These are phyloP conservation scores for Chytridium lagenaria DNA, from an alignment of 371 early-diverging fungal genomes.

Conservation along the genomic window DNA sequence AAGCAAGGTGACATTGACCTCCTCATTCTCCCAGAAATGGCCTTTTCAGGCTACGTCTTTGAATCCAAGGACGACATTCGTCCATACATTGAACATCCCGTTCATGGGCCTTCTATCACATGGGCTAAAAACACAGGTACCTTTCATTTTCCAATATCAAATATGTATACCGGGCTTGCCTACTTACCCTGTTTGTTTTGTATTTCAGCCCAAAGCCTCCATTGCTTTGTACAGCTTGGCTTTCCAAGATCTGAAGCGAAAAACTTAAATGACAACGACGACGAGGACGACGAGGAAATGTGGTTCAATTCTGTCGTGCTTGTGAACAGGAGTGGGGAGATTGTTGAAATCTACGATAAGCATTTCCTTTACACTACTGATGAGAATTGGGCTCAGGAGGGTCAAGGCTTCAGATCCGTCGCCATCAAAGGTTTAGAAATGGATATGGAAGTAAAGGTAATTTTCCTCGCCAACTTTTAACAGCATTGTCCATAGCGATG, in stretches of 20 bases:
- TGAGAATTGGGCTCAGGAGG: slow-evolving; percentile 77
- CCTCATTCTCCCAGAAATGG: slow-evolving; percentile 79
- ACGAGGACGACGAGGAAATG: slow-evolving; percentile 11
- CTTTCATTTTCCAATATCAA: neutral
- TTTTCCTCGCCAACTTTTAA: neutral
- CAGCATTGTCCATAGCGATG: too few relatives aligned
- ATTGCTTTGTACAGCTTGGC: slow-evolving; percentile 69
- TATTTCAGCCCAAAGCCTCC: slow-evolving; percentile 44
- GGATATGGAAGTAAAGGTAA: neutral
- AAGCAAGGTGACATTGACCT: slow-evolving; percentile 56
- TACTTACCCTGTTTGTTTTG: neutral
- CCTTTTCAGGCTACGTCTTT: slow-evolving; percentile 78
- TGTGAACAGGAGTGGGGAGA: slow-evolving; percentile 57
- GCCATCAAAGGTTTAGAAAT: neutral
- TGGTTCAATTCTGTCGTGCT: slow-evolving; percentile 68
- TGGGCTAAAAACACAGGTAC: slow-evolving; percentile 72
- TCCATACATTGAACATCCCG: slow-evolving; percentile 63
- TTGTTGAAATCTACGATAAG: slow-evolving; percentile 71
- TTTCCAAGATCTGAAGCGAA: slow-evolving; percentile 60
- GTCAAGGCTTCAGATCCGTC: slow-evolving; percentile 62
- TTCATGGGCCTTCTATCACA: slow-evolving; percentile 58
- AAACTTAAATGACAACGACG: too few relatives aligned
- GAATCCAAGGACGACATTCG: slow-evolving; percentile 57
- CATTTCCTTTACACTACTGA: slow-evolving; percentile 73
- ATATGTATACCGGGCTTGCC: neutral